Conservation (phyloP, 192 early-diverging fungal genomes). For the Neocallimastix lanati region DNA sequence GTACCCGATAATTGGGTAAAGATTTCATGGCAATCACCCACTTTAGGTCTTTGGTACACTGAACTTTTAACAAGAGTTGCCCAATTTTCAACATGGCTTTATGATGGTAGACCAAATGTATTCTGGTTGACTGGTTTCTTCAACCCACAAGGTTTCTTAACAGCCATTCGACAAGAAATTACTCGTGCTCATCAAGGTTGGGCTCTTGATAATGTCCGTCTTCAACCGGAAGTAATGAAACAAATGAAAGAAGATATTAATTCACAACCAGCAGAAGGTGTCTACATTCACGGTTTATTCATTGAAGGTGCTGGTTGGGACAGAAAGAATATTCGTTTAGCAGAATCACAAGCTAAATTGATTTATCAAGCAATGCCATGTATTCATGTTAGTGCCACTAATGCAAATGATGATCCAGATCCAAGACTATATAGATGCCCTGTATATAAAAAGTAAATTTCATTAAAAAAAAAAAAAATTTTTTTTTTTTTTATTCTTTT, state of each 20-base stretch:
- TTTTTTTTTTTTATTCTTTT: not conserved
- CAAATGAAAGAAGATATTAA: slow-evolving; percentile 55
- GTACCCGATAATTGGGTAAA: slow-evolving; percentile 37
- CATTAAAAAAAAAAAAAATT: too few species aligned
- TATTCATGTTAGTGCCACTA: slow-evolving; percentile 30
- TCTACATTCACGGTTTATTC: slow-evolving; percentile 47
- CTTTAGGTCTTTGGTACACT: slow-evolving; percentile 37
- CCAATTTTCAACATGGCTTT: slow-evolving; percentile 41
- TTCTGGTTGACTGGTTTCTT: slow-evolving; percentile 48
- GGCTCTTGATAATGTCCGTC: slow-evolving; percentile 42
- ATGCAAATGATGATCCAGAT: slow-evolving; percentile 35
- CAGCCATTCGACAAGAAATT: slow-evolving; percentile 44
- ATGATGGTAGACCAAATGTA: slow-evolving; percentile 39
- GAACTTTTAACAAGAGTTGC: slow-evolving; percentile 25
- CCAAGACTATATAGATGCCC: slow-evolving; percentile 39
- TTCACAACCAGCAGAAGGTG: slow-evolving; percentile 30
- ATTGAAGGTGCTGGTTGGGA: slow-evolving; percentile 38
- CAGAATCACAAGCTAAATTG: slow-evolving; percentile 41
- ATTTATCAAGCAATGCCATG: slow-evolving; percentile 42
- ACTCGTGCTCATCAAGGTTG: slow-evolving; percentile 35
- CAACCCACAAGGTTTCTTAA: slow-evolving; percentile 50
- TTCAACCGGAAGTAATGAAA: slow-evolving; percentile 46
- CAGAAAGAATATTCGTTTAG: slow-evolving; percentile 35
- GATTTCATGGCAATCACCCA: slow-evolving; percentile 33
- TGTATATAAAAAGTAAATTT: slow-evolving; percentile 22